phyloP scores from a whole-genome alignment of 495 filamentous ascomycete genomes.

The Aspergillus homomorphus region DNA sequence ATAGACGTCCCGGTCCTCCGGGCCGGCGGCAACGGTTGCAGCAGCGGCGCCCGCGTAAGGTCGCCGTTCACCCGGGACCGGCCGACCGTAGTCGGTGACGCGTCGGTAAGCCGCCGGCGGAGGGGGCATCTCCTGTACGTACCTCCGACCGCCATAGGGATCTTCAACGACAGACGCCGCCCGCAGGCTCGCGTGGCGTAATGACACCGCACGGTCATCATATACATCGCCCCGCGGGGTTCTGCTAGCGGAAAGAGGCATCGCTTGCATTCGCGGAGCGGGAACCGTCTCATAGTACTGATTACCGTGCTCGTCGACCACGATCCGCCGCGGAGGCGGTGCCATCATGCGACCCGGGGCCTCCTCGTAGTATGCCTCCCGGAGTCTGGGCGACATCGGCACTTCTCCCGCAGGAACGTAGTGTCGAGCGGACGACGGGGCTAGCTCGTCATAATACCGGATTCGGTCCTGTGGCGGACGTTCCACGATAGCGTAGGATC shows the following conservation, averaged over 20 bases:
- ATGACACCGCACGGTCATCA: constrained; percentile 30
- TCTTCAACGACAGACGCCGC: constrained; percentile 43
- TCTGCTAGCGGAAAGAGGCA: constrained; percentile 49
- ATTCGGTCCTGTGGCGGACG: constrained; percentile 43
- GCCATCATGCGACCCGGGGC: constrained; percentile 50
- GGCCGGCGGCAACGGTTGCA: constrained; percentile 12
- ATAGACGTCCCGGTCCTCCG: constrained; percentile 37
- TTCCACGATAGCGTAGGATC: constrained; percentile 60
- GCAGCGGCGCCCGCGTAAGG: constrained; percentile 17
- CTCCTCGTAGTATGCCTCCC: constrained; percentile 45
- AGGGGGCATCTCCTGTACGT: constrained; percentile 46
- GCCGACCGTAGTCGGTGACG: constrained; percentile 41
- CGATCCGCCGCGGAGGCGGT: constrained; percentile 58
- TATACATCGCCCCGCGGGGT: constrained; percentile 34
- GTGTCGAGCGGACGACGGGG: constrained; percentile 37
- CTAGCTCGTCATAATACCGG: constrained; percentile 57
- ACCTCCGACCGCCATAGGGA: constrained; percentile 41
- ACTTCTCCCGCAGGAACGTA: constrained; percentile 54
- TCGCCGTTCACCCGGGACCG: constrained; percentile 32
- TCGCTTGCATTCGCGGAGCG: constrained; percentile 40
- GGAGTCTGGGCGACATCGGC: constrained; percentile 53
- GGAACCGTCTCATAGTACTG: constrained; percentile 63
- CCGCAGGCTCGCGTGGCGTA: constrained; percentile 38
- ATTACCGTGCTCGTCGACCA: constrained; percentile 68
- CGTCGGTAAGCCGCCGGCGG: constrained; percentile 40